These are phyloP conservation scores for Podospora sp. DNA, from an alignment of 495 filamentous ascomycete species.

Conservation along the genomic window DNA sequence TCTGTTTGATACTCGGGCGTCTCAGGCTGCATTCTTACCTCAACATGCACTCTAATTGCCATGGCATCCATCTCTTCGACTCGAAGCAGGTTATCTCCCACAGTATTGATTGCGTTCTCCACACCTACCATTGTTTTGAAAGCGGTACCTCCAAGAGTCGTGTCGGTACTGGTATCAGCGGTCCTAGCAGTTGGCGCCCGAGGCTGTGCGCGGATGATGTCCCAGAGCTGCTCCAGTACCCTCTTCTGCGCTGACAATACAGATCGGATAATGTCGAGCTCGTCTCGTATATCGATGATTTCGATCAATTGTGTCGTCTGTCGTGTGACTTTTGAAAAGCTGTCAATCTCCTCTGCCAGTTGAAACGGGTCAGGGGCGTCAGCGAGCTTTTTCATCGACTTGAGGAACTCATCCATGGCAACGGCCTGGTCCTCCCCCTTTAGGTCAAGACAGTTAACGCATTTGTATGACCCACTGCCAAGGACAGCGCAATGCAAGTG, in stretches of 20 bases:
- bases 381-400: background rate
- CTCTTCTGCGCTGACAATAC: constrained; percentile 11
- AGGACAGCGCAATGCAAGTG: no score
- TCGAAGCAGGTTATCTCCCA: constrained; percentile 1
- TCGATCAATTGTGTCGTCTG: constrained; percentile 12
- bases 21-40: no score
- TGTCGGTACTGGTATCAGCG: background rate
- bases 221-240: constrained; percentile 1
- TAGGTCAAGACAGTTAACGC: background rate
- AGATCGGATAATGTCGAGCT: constrained; percentile 11
- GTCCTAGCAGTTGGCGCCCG: background rate
- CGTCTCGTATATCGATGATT: constrained; percentile 16
- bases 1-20: background rate
- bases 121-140: background rate
- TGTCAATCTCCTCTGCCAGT: constrained; percentile 19
- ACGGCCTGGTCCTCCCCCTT: constrained; percentile 21
- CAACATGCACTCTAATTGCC: constrained; percentile 11
- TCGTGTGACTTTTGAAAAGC: constrained; percentile 14
- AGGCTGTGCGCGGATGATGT: background rate
- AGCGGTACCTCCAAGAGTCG: constrained; percentile 2
- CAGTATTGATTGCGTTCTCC: constrained; percentile 8
- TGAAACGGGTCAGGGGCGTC: constrained; percentile 12
- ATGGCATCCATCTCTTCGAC: constrained; percentile 14
- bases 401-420: constrained; percentile 16
- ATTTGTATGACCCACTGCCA: background rate